Evolutionary conservation across 495 filamentous ascomycete genomes (phyloP), one percentile per base, ranked within the genome.

Genomic region (Patellaria atrata): DNA sequence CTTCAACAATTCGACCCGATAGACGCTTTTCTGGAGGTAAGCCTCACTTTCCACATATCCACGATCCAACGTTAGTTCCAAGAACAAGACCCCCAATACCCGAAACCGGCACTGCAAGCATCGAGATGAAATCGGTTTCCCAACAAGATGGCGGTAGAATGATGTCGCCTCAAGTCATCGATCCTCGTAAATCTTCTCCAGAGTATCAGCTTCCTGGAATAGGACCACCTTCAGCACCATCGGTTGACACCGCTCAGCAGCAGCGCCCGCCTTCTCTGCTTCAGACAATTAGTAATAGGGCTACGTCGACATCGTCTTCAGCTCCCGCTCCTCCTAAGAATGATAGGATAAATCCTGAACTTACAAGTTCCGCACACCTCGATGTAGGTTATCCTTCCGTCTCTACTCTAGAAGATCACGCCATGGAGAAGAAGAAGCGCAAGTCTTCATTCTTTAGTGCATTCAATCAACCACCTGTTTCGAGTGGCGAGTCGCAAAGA

Each of bases 131-230:
- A 10, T 30, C 9, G n/a, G n/a, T n/a, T n/a, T n/a, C n/a, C n/a
- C n/a, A n/a, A n/a, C n/a, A n/a, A n/a, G n/a, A n/a, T n/a, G n/a
- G n/a, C n/a, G n/a, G n/a, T n/a, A n/a, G n/a, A 27, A 40, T 43
- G 36, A 35, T 37, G 36, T 30, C 33, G 11, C 43, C 26, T 7
- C 36, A 43, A 34, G 43, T 43, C 28, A 53, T 43, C 10, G 32
- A 44, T 27, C 56, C 63, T 15, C 56, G 56, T 22, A 41, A 56
- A 14, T 53, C 57, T 28, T 43, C 48, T n/a, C 45, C 57, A n/a
- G 53, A 63, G 22, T 55, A 52, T 35, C 50, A 27, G 16, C 30
- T 35, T 25, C 39, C 40, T 14, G 47, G 43, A 11, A 28, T 46
- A 6, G 39, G 39, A 12, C 35, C 40, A 22, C 43, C 43, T n/a